Evolutionary conservation across 306 rosid genomes (phyloP), one percentile per base, ranked within the genome.

Genomic region (Cucumis melo): DNA sequence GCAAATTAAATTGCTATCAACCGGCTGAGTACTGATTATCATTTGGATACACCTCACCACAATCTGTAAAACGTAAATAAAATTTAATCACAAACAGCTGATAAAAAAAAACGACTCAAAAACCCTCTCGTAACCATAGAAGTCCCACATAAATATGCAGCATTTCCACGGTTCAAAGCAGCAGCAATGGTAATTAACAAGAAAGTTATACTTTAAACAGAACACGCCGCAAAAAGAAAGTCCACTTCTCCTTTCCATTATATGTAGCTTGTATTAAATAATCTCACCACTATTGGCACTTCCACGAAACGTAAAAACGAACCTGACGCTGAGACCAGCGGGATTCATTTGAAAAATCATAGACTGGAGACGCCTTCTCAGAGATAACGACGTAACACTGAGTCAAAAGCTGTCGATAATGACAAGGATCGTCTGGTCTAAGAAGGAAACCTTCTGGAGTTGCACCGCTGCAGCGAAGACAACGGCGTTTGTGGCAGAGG

Each of bases 291-390:
- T 3, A 17, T 5, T 64, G 11, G 5, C 19, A 67, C 12, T 67
- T 21, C 5, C 55, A 27, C 29, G 55, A 67, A 67, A 42, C 10
- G 5, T 36, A 68, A 0, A 0, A 3, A 6, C 17, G 5, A 63
- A 93, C 98, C 95, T 87, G 56, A 55, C 50, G 42, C 80, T 84
- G 97, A 12, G 91, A 58, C 85, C 84, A 85, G 51, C 10, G 78
- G 27, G 85, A 88, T 2, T 13, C 59, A 1, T 87, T 83, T 1
- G 32, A 24, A 80, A 87, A 85, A 60, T 5, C 46, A 0, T 81
- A 20, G 42, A 77, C 0, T 1, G 79, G 6, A 74, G 90, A 88
- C 2, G 87, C 82, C 15, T 66, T 67, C 17, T 84, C 84, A 11
- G 88, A 74, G 21, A 91, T 80, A 38, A 91, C 93, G 15, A 84